Evolutionary conservation across 257 asterid species (phyloP).

Genomic region (Eustoma russellianum): DNA sequence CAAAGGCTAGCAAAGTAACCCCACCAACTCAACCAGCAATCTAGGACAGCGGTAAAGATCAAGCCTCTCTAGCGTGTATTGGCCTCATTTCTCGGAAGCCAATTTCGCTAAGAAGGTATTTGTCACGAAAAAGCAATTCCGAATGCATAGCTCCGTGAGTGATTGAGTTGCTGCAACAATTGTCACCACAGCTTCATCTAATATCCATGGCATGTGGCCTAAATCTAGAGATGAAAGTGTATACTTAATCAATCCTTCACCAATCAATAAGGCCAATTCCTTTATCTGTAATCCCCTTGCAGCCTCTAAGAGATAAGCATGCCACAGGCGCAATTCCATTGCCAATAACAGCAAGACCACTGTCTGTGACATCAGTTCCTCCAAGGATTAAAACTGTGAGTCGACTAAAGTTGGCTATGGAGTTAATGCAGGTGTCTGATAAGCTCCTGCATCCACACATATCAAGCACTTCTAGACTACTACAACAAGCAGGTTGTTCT

Average conservation of each 20-base stretch:
- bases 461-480: constrained; percentile 46
- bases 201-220: constrained; percentile 59
- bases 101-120: constrained; percentile 30
- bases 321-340: constrained; percentile 37
- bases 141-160: constrained; percentile 56
- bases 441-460: constrained; percentile 62
- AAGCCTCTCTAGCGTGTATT: constrained; percentile 30
- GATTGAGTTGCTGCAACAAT: constrained; percentile 35
- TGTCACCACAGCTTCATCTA: constrained; percentile 47
- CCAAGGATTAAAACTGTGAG: constrained; percentile 48
- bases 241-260: constrained; percentile 34
- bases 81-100: constrained; percentile 27
- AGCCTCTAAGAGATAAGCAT: constrained; percentile 52
- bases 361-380: constrained; percentile 71
- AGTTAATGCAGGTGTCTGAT: constrained; percentile 47
- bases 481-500: constrained; percentile 38
- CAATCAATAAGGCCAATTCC: constrained; percentile 43
- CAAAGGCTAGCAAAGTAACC: constrained; percentile 24
- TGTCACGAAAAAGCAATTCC: constrained; percentile 58
- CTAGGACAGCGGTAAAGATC: constrained; percentile 45
- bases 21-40: constrained; percentile 28
- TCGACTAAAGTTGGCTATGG: constrained; percentile 37
- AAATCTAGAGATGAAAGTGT: constrained; percentile 47
- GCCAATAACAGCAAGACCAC: constrained; percentile 53
- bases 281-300: constrained; percentile 48